Percentiles rank a stretch among this genome's conserved stretches.
Conservation (phyloP, 2,329 filamentous ascomycete species). For the Talaromyces sp. region DNA sequence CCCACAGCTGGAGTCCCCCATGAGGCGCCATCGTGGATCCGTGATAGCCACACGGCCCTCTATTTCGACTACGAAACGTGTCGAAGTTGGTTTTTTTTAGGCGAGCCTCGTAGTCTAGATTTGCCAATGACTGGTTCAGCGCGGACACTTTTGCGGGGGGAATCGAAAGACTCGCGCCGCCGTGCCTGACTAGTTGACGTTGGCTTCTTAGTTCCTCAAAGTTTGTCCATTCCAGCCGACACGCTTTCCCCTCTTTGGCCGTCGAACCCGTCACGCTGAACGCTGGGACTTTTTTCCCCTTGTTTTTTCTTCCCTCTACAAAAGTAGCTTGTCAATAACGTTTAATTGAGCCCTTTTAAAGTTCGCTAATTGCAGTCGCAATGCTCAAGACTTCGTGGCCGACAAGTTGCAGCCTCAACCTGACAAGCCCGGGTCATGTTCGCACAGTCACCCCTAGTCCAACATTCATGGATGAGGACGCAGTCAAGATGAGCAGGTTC, state of each 20-base stretch:
- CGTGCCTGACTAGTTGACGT: not conserved
- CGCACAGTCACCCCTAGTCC: not conserved
- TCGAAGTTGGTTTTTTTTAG: not conserved
- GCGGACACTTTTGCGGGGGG: not conserved
- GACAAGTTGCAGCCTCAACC: not conserved
- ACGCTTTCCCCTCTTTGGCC: not conserved
- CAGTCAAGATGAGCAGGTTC: not conserved
- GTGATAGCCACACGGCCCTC: not conserved
- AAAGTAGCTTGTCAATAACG: not conserved
- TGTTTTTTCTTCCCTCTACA: not conserved
- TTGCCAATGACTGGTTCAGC: not conserved
- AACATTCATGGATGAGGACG: not conserved
- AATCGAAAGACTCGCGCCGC: not conserved
- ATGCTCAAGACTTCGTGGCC: not conserved
- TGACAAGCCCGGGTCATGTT: not conserved
- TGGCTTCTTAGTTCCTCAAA: not conserved
- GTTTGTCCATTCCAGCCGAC: not conserved
- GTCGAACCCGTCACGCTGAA: not conserved
- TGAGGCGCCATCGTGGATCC: not conserved
- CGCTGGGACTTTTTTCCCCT: not conserved
- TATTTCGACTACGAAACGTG: not conserved
- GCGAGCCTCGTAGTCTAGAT: not conserved
- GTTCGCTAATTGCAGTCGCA: not conserved
- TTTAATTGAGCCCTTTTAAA: not conserved
- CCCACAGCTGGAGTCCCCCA: not conserved